Base-by-base conservation (phyloP, 228 moss, liverwort and hornwort genomes). In the Sphagnum fallax region DNA sequence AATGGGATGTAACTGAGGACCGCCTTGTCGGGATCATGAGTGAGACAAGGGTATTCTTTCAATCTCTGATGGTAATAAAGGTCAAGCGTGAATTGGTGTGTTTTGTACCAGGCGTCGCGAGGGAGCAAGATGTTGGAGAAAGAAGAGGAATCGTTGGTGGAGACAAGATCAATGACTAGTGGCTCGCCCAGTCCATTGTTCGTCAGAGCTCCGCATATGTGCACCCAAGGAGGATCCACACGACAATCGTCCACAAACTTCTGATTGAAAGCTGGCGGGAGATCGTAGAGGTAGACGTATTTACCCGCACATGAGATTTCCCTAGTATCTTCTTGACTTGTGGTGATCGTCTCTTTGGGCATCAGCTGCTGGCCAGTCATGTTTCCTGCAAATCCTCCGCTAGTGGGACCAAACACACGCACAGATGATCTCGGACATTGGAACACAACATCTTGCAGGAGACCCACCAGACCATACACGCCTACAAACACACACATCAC, bases 1-100 rank as follows among this genome's bases (percentile, higher is more conserved):
- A 74, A 74, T 5, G 73, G 73, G 48, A 74, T 68, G 73, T 74
- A 74, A 51, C 62, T 67, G 60, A 74, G 62, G 8, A 62, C 60
- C 11, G 73, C 73, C 55, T 5, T 61, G 2, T 59, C 32, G 5
- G 67, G 62, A 50, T 74, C 73, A 5, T 67, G 10, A 48, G 73
- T 74, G 15, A 67, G 73, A 52, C 73, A 74, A 4, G 52, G 32
- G 61, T 67, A 74, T 50, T 16, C 32, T 61, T 67, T 67, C 51
- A 74, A 53, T 10, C 67, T 74, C 32, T 67, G 68, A 52, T 74
- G 74, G 48, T 68, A 69, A 16, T 52, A 4, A 4, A 74, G 6
- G 6, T 52, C 68, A 8, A 74, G 52, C 49, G 32, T 52, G 74
- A 68, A 68, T 62, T 74, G 68, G 60, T 5, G 48, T 48, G 68